A percentile compares a stretch with the other conserved stretches of the same genome.
Conservation (phyloP, 179 eudicot species). For the Camellia oleifera region DNA sequence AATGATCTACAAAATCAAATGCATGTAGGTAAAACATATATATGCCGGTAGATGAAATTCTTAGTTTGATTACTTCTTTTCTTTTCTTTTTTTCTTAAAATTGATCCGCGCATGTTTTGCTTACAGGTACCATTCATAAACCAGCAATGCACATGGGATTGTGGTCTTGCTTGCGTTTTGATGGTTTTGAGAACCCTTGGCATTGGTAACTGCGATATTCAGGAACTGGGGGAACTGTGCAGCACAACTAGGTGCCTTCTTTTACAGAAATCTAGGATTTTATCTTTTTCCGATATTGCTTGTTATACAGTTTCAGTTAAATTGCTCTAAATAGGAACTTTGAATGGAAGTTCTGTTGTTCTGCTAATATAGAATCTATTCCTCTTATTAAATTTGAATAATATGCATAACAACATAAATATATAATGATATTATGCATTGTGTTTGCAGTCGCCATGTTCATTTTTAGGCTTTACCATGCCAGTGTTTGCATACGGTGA, state of each 20-base stretch:
- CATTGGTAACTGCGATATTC: constrained; percentile 45
- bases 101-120: constrained; percentile 1
- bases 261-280: background rate
- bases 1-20: background rate
- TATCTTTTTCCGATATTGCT: background rate
- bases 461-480: background rate
- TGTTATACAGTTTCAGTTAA: background rate
- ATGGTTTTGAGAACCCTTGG: constrained; percentile 90
- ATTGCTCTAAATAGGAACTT: background rate
- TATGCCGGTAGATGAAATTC: background rate
- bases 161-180: constrained; percentile 95
- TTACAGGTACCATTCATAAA: constrained; percentile 77
- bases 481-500: background rate
- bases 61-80: background rate
- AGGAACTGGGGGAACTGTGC: constrained; percentile 60
- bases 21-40: background rate
- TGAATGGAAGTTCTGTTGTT: constrained; percentile 4
- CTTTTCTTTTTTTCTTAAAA: background rate
- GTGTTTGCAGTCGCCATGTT: background rate
- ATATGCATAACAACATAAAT: background rate
- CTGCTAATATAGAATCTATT: background rate
- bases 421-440: background rate
- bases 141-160: constrained; percentile 84
- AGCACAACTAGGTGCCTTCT: constrained; percentile 64
- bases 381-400: background rate